Base-by-base conservation (phyloP, 495 filamentous ascomycete genomes). In the Aspergillus sclerotiicarbonarius region DNA sequence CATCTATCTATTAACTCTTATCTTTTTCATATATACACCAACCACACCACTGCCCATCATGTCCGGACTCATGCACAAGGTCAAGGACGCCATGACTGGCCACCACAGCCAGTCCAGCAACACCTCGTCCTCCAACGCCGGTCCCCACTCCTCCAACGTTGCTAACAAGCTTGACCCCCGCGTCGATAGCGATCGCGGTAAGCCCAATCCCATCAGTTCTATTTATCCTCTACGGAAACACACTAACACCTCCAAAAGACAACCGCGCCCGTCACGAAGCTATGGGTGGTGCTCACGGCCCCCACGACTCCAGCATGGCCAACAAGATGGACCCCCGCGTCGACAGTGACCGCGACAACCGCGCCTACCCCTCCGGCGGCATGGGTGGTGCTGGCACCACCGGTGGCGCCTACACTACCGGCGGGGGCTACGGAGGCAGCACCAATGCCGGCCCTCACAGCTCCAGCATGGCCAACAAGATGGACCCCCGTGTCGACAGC, bases 1-100 rank as follows among this genome's bases (percentile, higher is more conserved):
- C 8, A 9, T 45, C 43, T 10, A 21, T 15, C 10, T 18, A 16
- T 50, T 25, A 31, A 32, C 12, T 16, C n/a, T 16, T 32, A 29
- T 25, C 16, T 16, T 3, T 1, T 6, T 41, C n/a, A 7, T 18
- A 47, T 21, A 8, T 4, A 15, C 41, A 50, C 0, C 19, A 25
- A 39, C 33, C 41, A 50, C 44, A 37, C 3, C 19, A 53, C 8
- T 20, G 35, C 16, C 53, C 71, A 85, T 62, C 62, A 86, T 86
- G 83, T 85, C 83, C 35, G 64, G 69, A 56, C 73, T 87, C 59
- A 68, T 86, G 62, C 77, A 88, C 75, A 88, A 87, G 65, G 78
- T 84, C 69, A 87, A 87, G 76, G 80, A 87, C 6, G 82, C 76
- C 62, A 54, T 88, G 59, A 64, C 77, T 57, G 65, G 71, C 58